phyloP scores from a whole-genome alignment of 108 stramenopile genomes.

The Stephanodiscus triporus region DNA sequence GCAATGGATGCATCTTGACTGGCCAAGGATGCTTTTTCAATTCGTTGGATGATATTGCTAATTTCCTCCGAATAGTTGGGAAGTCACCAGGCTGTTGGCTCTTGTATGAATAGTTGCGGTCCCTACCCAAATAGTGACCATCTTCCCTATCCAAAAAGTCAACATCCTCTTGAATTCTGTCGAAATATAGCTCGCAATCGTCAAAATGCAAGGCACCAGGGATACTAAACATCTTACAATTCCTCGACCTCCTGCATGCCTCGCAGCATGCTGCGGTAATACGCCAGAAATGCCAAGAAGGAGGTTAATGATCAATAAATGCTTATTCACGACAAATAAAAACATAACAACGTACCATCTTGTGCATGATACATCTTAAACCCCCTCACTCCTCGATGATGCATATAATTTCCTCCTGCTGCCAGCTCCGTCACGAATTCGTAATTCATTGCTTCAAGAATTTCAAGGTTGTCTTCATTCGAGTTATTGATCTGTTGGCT shows the following conservation, averaged over 20 bases:
- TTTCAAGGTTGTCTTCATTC: neutral
- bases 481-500: neutral
- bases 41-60: neutral
- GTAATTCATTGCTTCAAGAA: slow-evolving; percentile 2
- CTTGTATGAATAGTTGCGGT: slow-evolving; percentile 23
- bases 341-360: too few species aligned
- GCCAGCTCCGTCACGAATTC: slow-evolving; percentile 14
- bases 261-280: slow-evolving; percentile 42
- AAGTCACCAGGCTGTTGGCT: slow-evolving; percentile 8
- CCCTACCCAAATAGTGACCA: slow-evolving; percentile 18
- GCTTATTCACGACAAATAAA: too few species aligned
- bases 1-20: neutral
- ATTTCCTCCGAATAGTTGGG: slow-evolving; percentile 17
- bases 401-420: slow-evolving; percentile 13
- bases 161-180: slow-evolving; percentile 19
- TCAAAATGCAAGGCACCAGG: slow-evolving; percentile 23
- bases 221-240: slow-evolving; percentile 27
- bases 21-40: neutral
- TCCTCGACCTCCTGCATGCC: slow-evolving; percentile 19
- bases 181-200: slow-evolving; percentile 53
- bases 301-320: too few species aligned
- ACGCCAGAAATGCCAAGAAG: too few species aligned
- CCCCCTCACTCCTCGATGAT: slow-evolving; percentile 27
- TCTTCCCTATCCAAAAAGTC: slow-evolving; percentile 23
- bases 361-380: slow-evolving; percentile 31